phyloP scores from a whole-genome alignment of 1,139 yeast species.

The Hansenula anomala region DNA sequence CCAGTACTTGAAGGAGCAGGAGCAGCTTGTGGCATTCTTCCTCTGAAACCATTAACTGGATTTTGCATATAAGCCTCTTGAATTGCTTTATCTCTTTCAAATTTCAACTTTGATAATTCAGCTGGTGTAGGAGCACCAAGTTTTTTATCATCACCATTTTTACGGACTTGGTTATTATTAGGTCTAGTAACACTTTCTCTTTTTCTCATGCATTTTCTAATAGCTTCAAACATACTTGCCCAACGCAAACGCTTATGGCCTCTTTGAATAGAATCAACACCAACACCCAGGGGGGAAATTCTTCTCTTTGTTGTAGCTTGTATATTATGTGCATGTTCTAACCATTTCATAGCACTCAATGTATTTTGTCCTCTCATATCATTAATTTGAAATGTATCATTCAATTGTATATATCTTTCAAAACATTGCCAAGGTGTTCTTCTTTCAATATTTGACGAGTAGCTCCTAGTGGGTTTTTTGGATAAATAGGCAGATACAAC shows the following conservation, averaged over 20 bases:
- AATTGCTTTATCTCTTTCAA: conserved; percentile 78
- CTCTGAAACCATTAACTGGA: conserved; percentile 11
- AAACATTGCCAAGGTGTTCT: conserved; percentile 99
- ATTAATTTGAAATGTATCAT: conserved; percentile 76
- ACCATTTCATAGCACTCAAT: conserved; percentile 82
- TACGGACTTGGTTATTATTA: conserved; percentile 35
- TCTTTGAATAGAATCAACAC: conserved; percentile 84
- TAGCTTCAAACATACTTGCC: conserved; percentile 97
- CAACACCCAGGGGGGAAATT: conserved; percentile 88
- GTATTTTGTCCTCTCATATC: conserved; percentile 90
- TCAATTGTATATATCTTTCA: conserved; percentile 90
- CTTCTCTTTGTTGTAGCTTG: conserved; percentile 86
- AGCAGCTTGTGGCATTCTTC: conserved; percentile 6
- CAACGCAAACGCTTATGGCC: conserved; percentile 87
- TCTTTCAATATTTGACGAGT: conserved; percentile 84
- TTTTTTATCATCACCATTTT: conserved; percentile 32
- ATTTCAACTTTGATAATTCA: conserved; percentile 75
- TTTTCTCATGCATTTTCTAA: conserved; percentile 84
- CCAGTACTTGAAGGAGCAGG: neutral
- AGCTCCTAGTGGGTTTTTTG: conserved; percentile 57
- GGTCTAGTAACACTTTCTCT: conserved; percentile 69
- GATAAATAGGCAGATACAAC: conserved; percentile 79
- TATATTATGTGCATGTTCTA: conserved; percentile 84
- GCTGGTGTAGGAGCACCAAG: conserved; percentile 67
- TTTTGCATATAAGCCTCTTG: conserved; percentile 67